phyloP scores from a whole-genome alignment of 441 rosid genomes.

The Metrosideros polymorpha region DNA sequence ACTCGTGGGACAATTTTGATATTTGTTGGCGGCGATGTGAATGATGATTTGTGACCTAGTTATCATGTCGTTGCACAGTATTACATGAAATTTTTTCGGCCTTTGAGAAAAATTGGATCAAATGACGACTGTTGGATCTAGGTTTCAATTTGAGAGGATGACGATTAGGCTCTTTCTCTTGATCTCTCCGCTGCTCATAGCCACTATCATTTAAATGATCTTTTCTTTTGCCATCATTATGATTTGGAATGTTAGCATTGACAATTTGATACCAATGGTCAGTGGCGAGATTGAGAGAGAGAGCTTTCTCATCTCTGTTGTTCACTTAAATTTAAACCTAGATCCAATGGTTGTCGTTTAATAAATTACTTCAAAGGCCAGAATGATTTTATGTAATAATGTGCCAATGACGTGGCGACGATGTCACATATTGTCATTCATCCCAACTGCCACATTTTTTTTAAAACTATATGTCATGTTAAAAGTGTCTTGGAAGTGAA shows the following conservation, averaged over 20 bases:
- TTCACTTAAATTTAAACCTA: background rate
- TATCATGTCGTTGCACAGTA: background rate
- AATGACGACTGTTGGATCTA: background rate
- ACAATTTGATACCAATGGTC: background rate
- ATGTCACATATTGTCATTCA: background rate
- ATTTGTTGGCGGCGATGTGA: background rate
- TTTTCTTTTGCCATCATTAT: background rate
- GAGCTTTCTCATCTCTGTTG: background rate
- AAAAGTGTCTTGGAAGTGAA: no score
- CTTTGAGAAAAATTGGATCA: background rate
- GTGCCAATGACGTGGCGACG: background rate
- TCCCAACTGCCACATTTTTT: background rate
- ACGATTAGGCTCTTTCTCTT: background rate
- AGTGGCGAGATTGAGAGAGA: background rate
- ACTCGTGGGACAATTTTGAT: background rate
- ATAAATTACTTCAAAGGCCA: background rate
- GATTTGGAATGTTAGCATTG: background rate
- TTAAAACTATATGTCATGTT: background rate
- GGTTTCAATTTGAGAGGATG: background rate
- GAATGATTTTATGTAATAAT: background rate
- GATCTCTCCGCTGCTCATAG: background rate
- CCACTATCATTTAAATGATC: background rate
- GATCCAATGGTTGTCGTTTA: background rate
- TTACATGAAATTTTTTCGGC: background rate
- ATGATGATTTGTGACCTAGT: background rate